These are phyloP conservation scores for Echinochloa phyllopogon DNA, from an alignment of 176 grass and related monocot species.

Conservation along the genomic window DNA sequence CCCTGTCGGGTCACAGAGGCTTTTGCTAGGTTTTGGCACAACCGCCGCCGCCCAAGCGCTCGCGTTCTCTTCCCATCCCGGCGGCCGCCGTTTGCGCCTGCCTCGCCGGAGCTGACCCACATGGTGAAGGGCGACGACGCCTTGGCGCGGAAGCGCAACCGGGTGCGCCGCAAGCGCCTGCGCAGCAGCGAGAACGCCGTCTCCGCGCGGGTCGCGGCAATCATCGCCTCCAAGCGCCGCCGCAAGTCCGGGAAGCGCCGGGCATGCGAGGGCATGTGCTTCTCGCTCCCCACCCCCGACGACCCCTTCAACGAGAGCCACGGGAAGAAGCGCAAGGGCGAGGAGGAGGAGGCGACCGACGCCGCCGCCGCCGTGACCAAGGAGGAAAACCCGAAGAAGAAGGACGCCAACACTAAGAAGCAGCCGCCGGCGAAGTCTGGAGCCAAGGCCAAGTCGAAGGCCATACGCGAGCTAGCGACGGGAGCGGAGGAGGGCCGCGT, in stretches of 20 bases:
- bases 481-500: neutral
- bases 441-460: slow-evolving; percentile 18
- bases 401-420: slow-evolving; percentile 33
- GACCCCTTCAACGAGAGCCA: slow-evolving; percentile 72
- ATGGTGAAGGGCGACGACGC: slow-evolving; percentile 95
- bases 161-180: slow-evolving; percentile 71
- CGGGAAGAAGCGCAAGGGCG: slow-evolving; percentile 55
- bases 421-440: slow-evolving; percentile 1
- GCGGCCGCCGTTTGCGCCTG: slow-evolving; percentile 11
- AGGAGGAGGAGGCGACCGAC: slow-evolving; percentile 14
- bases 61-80: neutral
- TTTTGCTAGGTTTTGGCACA: neutral
- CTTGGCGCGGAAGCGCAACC: slow-evolving; percentile 69
- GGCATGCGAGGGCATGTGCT: slow-evolving; percentile 93
- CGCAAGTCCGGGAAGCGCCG: slow-evolving; percentile 87
- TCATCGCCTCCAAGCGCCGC: slow-evolving; percentile 82
- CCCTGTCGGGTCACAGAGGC: too few relatives aligned
- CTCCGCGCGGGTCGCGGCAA: slow-evolving; percentile 69
- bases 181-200: slow-evolving; percentile 78
- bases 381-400: slow-evolving; percentile 27
- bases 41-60: neutral
- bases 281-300: slow-evolving; percentile 74
- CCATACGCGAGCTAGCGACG: neutral
- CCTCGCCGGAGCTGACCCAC: slow-evolving; percentile 14
- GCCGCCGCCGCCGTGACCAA: neutral